phyloP scores from a whole-genome alignment of 1,139 yeast species.

The Protomyces inouyei region DNA sequence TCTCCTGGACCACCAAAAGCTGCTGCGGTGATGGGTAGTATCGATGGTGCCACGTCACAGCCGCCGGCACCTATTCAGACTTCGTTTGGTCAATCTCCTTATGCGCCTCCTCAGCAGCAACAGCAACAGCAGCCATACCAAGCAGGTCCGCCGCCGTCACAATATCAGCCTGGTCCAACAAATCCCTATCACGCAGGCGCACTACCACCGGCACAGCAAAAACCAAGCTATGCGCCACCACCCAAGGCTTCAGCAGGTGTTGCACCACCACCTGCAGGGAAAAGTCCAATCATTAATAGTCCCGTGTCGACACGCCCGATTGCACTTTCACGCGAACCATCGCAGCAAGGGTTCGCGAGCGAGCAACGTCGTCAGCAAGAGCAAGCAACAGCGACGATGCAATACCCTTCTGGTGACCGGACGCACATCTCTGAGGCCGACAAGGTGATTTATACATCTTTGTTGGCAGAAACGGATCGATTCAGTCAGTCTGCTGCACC shows the following conservation, averaged over 20 bases:
- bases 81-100: not conserved
- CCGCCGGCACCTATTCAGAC: not conserved
- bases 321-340: conserved; percentile 32
- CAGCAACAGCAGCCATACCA: not conserved
- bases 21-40: conserved; percentile 83
- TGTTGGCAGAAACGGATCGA: conserved; percentile 40
- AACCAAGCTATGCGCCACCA: conserved; percentile 23
- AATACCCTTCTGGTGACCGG: conserved; percentile 66
- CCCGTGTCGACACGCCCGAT: conserved; percentile 41
- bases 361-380: conserved; percentile 22
- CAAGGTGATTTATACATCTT: conserved; percentile 54
- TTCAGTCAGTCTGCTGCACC: conserved; percentile 62
- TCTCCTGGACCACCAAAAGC: conserved; percentile 39
- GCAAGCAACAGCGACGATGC: conserved; percentile 39
- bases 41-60: conserved; percentile 68
- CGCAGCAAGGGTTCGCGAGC: conserved; percentile 28
- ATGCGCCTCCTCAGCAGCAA: conserved; percentile 2
- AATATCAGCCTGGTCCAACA: not conserved
- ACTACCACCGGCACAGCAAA: not conserved
- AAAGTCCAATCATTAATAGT: conserved; percentile 23
- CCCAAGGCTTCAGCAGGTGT: conserved; percentile 30
- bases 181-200: not conserved
- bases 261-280: conserved; percentile 38
- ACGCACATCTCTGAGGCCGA: conserved; percentile 56
- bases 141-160: not conserved